Percentiles rank a stretch among this genome's conserved stretches.
Evolutionary conservation across 1,284 basidiomycete genomes (phyloP).

Genomic region (Malassezia arunalokei): DNA sequence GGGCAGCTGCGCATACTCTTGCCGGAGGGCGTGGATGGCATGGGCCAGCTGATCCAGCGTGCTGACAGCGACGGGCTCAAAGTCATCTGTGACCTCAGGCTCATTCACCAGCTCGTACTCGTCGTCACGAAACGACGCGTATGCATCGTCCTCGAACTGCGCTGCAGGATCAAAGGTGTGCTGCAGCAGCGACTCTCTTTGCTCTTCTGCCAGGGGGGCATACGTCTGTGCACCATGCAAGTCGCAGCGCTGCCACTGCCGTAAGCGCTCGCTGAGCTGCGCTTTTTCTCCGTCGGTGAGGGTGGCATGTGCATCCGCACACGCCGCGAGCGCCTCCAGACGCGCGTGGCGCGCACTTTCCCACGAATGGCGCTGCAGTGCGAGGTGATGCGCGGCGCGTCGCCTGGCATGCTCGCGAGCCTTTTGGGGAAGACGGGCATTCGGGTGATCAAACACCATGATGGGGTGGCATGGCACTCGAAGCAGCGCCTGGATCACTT

Average conservation of each 20-base stretch:
- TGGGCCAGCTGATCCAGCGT: not conserved
- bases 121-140: not conserved
- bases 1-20: not conserved
- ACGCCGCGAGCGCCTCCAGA: not conserved
- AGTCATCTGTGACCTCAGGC: not conserved
- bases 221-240: not conserved
- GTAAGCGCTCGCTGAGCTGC: not conserved
- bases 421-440: slow-evolving; percentile 9
- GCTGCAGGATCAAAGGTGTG: not conserved
- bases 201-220: not conserved
- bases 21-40: not conserved
- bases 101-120: not conserved
- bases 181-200: not conserved
- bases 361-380: not conserved
- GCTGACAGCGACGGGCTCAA: not conserved
- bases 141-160: not conserved
- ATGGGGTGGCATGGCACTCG: not conserved
- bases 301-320: not conserved
- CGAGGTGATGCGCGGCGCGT: not conserved
- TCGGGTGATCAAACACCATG: slow-evolving; percentile 13
- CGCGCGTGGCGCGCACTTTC: slow-evolving; percentile 4
- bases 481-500: slow-evolving; percentile 1
- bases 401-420: slow-evolving; percentile 1
- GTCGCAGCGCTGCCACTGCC: not conserved
- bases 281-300: not conserved